Evolutionary conservation across 495 filamentous ascomycete species (phyloP).

Genomic region (Aspergillus steynii): DNA sequence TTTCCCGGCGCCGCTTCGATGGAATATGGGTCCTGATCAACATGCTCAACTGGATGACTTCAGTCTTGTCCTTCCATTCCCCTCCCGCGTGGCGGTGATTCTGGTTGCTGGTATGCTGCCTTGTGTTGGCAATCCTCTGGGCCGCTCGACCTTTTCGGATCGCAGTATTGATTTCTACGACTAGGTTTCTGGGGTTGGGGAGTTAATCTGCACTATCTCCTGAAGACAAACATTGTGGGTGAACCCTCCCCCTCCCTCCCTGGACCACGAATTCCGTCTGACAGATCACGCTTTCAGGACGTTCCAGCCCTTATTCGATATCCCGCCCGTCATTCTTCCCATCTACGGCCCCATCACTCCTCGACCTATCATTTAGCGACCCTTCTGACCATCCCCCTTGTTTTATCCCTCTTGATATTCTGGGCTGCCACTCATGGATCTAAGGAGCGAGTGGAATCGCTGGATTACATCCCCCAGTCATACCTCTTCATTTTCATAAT

Average conservation of each 20-base stretch:
- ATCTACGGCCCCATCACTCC: conserved; percentile 69
- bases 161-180: conserved; percentile 16
- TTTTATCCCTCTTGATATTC: conserved; percentile 71
- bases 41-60: conserved; percentile 82
- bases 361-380: conserved; percentile 82
- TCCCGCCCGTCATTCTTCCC: conserved; percentile 62
- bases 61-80: conserved; percentile 81
- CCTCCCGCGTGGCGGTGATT: conserved; percentile 77
- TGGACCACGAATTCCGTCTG: conserved; percentile 11
- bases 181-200: conserved; percentile 91
- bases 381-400: conserved; percentile 68
- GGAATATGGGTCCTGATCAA: conserved; percentile 78
- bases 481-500: conserved; percentile 70
- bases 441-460: conserved; percentile 63
- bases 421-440: conserved; percentile 75
- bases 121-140: not conserved
- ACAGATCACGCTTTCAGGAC: conserved; percentile 50
- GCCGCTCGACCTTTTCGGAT: not conserved
- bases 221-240: conserved; percentile 68
- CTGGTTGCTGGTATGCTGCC: conserved; percentile 67
- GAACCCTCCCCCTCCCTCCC: conserved; percentile 10
- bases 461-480: conserved; percentile 79
- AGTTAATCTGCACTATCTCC: conserved; percentile 79
- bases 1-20: conserved; percentile 33
- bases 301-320: conserved; percentile 79